Evolutionary conservation across 2,329 filamentous ascomycete species (phyloP), one percentile per base, ranked within the genome.

Genomic region (Aspergillus jensenii): DNA sequence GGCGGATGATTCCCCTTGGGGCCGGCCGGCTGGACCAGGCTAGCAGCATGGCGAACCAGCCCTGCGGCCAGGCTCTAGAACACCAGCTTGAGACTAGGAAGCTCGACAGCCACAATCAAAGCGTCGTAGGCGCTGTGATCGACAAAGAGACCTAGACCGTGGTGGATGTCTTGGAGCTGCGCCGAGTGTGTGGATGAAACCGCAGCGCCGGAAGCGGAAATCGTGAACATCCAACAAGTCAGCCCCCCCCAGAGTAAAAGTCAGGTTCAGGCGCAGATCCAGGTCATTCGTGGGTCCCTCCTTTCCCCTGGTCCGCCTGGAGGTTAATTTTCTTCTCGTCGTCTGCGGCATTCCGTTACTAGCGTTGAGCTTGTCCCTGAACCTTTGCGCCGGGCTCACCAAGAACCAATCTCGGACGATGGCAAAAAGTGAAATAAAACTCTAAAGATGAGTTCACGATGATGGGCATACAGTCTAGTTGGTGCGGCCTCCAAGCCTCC

Each of bases 171-270:
- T 27, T 50, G 35, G 39, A 37, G 33, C 17, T 45, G 45, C 35
- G 27, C 31, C 25, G 43, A 43, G 39, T 33, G 48, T 46, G 11
- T 35, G 43, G 58, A 64, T 62, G 62, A 52, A 65, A 66, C 61
- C 46, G 41, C 61, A 50, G 41, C 43, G 11, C 62, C 60, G 64
- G 35, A 64, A 64, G 57, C 57, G 57, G 62, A 62, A 54, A 33
- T 52, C 47, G 19, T 47, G 45, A 27, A 27, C 25, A 35, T 5
- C 23, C 27, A 40, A 40, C 19, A 17, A 39, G 41, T 14, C 23
- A 37, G 17, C 39, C 27, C 44, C 44, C 19, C 25, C n/a, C 27
- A 4, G 6, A 37, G 33, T 11, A 4, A 11, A 4, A 15, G 35
- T 7, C 14, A 31, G 27, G 9, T 11, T 31, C 27, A 31, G 27